Conservation (phyloP, 176 grass and related monocot species). For the Phoenix dactylifera region DNA sequence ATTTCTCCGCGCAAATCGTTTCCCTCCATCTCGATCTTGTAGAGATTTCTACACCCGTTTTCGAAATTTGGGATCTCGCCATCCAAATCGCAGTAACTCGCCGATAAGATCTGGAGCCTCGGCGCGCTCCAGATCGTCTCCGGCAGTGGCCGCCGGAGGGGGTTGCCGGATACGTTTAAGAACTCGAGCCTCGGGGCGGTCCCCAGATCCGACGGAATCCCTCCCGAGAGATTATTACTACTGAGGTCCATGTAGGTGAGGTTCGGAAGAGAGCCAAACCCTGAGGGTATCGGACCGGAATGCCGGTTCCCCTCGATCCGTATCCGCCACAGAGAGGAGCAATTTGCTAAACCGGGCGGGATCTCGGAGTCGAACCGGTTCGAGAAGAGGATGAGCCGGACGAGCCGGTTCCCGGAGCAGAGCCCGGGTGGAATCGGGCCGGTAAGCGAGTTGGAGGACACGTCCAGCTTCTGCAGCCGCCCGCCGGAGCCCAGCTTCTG, state of each 20-base stretch:
- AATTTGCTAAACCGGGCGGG: conserved; percentile 45
- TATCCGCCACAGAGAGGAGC: conserved; percentile 72
- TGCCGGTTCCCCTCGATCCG: conserved; percentile 56
- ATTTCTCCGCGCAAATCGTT: conserved; percentile 53
- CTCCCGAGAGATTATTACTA: conserved; percentile 47
- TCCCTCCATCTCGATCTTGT: conserved; percentile 61
- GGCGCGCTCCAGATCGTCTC: conserved; percentile 36
- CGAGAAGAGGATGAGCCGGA: conserved; percentile 73
- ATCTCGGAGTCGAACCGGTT: conserved; percentile 65
- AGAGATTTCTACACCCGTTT: conserved; percentile 52
- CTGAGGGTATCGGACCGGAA: conserved; percentile 45
- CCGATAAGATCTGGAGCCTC: conserved; percentile 57
- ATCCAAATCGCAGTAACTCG: conserved; percentile 35
- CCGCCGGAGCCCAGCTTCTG: conserved; percentile 30
- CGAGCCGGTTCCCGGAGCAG: conserved; percentile 49
- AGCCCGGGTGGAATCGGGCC: conserved; percentile 47
- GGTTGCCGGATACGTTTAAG: conserved; percentile 80
- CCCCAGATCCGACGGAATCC: conserved; percentile 42
- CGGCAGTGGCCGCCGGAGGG: conserved; percentile 36
- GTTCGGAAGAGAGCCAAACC: conserved; percentile 56
- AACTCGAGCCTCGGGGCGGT: conserved; percentile 45
- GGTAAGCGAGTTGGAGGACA: conserved; percentile 66
- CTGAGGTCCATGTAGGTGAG: conserved; percentile 89
- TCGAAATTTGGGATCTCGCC: conserved; percentile 49
- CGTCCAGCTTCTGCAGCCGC: conserved; percentile 54